Evolutionary conservation across 257 asterid species (phyloP).

Genomic region (Hygrophila difformis): DNA sequence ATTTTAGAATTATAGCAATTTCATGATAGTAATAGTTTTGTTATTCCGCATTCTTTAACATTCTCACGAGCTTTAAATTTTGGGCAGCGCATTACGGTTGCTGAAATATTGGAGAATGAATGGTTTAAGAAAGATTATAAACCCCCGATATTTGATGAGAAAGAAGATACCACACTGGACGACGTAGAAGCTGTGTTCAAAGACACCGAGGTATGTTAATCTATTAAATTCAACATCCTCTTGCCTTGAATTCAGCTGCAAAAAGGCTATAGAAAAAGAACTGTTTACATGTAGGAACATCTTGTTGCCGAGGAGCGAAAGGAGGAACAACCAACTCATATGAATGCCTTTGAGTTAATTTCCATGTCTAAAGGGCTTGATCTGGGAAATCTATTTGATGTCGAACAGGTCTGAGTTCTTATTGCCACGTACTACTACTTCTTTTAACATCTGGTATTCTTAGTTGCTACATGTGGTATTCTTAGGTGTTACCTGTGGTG

Average conservation of each 20-base stretch:
- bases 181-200: constrained; percentile 93
- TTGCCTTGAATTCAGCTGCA: too few relatives aligned
- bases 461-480: too few relatives aligned
- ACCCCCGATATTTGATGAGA: constrained; percentile 66
- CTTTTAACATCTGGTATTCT: too few relatives aligned
- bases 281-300: constrained; percentile 45
- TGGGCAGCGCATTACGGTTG: constrained; percentile 62
- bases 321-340: constrained; percentile 81
- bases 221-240: too few relatives aligned
- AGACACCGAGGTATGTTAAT: constrained; percentile 68
- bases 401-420: constrained; percentile 86
- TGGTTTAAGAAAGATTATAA: constrained; percentile 92
- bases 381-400: constrained; percentile 85
- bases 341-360: constrained; percentile 95
- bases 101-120: constrained; percentile 74
- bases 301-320: constrained; percentile 83
- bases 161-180: constrained; percentile 68
- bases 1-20: too few relatives aligned
- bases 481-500: too few relatives aligned
- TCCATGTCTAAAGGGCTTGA: constrained; percentile 94
- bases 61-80: too few relatives aligned
- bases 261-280: too few relatives aligned
- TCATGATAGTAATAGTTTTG: too few relatives aligned
- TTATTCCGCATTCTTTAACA: too few relatives aligned
- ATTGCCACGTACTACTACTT: too few relatives aligned